A percentile compares a stretch with the other conserved stretches of the same genome.
These are phyloP conservation scores for Podaxis sp. DNA, from an alignment of 768 basidiomycete species.

Conservation along the genomic window DNA sequence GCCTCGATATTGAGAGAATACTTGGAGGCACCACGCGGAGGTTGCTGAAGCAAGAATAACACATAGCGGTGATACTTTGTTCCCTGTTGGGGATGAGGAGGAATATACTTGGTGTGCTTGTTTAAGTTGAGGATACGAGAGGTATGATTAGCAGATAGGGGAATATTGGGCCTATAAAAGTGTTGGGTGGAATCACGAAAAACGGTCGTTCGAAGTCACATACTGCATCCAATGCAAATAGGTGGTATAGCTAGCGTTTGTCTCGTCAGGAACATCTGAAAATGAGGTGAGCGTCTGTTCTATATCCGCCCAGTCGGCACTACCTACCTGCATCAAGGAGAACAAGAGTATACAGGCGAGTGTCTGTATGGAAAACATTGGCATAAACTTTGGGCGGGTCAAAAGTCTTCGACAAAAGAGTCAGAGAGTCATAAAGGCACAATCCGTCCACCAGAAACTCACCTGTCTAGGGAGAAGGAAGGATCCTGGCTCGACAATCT, in stretches of 20 bases:
- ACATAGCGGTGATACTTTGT: slow-evolving; percentile 91
- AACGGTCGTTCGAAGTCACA: slow-evolving; percentile 25
- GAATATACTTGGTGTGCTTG: slow-evolving; percentile 74
- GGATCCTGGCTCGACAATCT: slow-evolving; percentile 66
- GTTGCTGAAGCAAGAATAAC: slow-evolving; percentile 72
- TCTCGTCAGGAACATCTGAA: slow-evolving; percentile 80
- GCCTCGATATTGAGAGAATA: slow-evolving; percentile 36
- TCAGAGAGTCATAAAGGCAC: neutral
- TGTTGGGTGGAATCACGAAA: slow-evolving; percentile 13
- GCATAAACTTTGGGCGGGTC: slow-evolving; percentile 64
- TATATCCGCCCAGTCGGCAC: neutral
- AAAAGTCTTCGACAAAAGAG: slow-evolving; percentile 47
- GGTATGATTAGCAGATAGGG: slow-evolving; percentile 60
- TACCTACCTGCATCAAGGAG: slow-evolving; percentile 81
- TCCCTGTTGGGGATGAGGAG: slow-evolving; percentile 90
- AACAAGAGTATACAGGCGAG: slow-evolving; percentile 81
- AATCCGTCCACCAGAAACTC: slow-evolving; percentile 16
- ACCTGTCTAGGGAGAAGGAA: slow-evolving; percentile 73
- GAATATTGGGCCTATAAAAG: slow-evolving; percentile 70
- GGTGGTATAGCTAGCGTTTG: slow-evolving; percentile 60
- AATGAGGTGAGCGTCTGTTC: slow-evolving; percentile 8
- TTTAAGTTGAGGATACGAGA: slow-evolving; percentile 41
- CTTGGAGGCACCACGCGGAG: slow-evolving; percentile 31
- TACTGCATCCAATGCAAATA: slow-evolving; percentile 89
- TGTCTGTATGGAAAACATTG: slow-evolving; percentile 81